Percentiles rank a stretch among this genome's conserved stretches.
Conservation (phyloP, 495 filamentous ascomycete genomes). For the Aspergillus homomorphus region DNA sequence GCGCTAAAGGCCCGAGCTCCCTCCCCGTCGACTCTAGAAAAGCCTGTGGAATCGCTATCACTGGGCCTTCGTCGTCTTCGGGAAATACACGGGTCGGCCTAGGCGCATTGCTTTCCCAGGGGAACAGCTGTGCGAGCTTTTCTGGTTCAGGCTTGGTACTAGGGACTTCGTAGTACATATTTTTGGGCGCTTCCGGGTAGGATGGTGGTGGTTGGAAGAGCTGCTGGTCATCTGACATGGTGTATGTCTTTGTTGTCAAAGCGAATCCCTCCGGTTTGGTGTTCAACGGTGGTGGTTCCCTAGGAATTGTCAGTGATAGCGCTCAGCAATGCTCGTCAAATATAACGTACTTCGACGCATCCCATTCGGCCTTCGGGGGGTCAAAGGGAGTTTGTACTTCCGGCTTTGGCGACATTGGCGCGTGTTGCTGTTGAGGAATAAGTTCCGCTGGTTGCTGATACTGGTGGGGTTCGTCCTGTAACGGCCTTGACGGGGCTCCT, state of each 20-base stretch:
- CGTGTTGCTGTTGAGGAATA: conserved; percentile 29
- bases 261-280: conserved; percentile 76
- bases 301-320: conserved; percentile 35
- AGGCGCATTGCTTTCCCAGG: conserved; percentile 70
- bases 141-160: conserved; percentile 53
- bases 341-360: conserved; percentile 57
- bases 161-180: conserved; percentile 81
- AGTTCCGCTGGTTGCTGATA: conserved; percentile 37
- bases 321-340: background rate
- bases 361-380: conserved; percentile 61
- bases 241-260: conserved; percentile 68
- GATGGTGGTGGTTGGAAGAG: conserved; percentile 70
- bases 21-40: conserved; percentile 32
- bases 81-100: conserved; percentile 72
- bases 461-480: conserved; percentile 11
- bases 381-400: conserved; percentile 34
- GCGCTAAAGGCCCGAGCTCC: conserved; percentile 14
- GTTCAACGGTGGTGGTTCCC: conserved; percentile 68
- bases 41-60: conserved; percentile 14
- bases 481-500: conserved; percentile 4
- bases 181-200: conserved; percentile 78
- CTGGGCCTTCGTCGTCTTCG: conserved; percentile 40
- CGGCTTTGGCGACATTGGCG: conserved; percentile 41
- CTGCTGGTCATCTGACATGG: conserved; percentile 66
- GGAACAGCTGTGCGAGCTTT: conserved; percentile 69